Conservation (phyloP, 768 basidiomycete genomes). For the Austroboletus eburneus region DNA sequence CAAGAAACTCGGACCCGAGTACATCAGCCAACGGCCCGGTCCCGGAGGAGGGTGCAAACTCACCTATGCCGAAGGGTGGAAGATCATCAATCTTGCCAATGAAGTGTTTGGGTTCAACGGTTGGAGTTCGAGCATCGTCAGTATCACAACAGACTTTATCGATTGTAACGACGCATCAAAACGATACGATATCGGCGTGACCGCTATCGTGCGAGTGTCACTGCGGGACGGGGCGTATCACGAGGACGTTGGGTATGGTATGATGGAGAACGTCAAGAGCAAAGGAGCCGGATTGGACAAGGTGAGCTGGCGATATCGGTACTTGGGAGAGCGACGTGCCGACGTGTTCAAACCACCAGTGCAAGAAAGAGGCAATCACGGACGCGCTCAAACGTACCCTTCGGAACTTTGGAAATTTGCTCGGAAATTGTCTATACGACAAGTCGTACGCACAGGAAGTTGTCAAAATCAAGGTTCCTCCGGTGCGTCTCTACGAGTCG, state of each 20-base stretch:
- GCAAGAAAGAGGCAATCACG: conserved; percentile 97
- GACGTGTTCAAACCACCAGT: conserved; percentile 44
- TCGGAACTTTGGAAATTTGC: conserved; percentile 87
- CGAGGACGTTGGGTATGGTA: conserved; percentile 92
- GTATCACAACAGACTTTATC: conserved; percentile 69
- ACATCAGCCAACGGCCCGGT: conserved; percentile 82
- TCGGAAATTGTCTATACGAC: conserved; percentile 98
- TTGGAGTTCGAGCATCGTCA: conserved; percentile 82
- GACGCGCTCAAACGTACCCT: conserved; percentile 91
- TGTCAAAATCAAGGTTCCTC: conserved; percentile 78
- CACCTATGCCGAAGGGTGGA: conserved; percentile 97
- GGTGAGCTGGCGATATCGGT: conserved; percentile 42
- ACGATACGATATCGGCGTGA: conserved; percentile 69
- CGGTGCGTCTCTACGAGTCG: conserved; percentile 45
- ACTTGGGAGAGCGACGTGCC: neutral
- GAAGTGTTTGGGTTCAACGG: conserved; percentile 99
- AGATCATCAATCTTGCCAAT: conserved; percentile 95
- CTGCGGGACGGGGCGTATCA: conserved; percentile 85
- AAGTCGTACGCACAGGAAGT: conserved; percentile 84
- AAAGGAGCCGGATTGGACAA: conserved; percentile 91
- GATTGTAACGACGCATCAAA: conserved; percentile 69
- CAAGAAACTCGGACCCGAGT: conserved; percentile 92
- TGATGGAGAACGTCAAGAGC: conserved; percentile 76
- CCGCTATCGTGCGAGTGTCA: conserved; percentile 83
- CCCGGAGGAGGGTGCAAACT: conserved; percentile 84